A percentile compares a stretch with the other conserved stretches of the same genome.
phyloP scores from a whole-genome alignment of 2,329 filamentous ascomycete genomes.

The Pseudonectria buxi region DNA sequence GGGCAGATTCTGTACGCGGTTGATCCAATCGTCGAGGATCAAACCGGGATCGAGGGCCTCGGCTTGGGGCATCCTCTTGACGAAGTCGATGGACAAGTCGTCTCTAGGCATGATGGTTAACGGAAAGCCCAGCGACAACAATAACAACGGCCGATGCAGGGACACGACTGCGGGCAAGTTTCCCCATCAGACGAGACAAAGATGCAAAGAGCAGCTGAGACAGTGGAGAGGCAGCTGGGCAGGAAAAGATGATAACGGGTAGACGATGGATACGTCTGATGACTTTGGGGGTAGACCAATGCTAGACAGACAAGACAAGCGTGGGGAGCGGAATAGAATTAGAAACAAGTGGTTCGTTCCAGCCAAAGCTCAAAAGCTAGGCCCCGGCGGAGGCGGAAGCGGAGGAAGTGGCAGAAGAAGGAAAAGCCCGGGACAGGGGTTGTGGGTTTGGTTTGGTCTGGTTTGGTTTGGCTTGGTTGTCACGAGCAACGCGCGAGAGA shows the following conservation, averaged over 20 bases:
- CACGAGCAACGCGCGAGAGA: conserved; percentile 25
- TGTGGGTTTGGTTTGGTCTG: not conserved
- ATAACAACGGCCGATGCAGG: conserved; percentile 15
- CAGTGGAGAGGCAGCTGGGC: conserved; percentile 9
- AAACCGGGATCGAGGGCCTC: conserved; percentile 59
- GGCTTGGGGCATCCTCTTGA: conserved; percentile 56
- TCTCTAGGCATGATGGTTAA: conserved; percentile 68
- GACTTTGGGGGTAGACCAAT: conserved; percentile 14
- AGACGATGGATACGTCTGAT: conserved; percentile 7
- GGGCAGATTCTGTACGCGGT: conserved; percentile 68
- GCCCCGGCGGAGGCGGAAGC: too few relatives aligned
- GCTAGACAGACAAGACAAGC: conserved; percentile 10
- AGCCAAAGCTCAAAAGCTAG: too few relatives aligned
- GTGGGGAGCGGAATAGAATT: conserved; percentile 11
- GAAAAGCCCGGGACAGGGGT: too few relatives aligned
- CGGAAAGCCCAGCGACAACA: conserved; percentile 21
- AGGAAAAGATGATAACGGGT: conserved; percentile 5
- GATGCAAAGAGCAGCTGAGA: conserved; percentile 7
- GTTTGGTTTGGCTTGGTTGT: conserved; percentile 19
- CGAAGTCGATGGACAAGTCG: conserved; percentile 65
- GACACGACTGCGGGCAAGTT: conserved; percentile 13
- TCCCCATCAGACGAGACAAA: conserved; percentile 10
- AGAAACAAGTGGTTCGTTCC: conserved; percentile 18
- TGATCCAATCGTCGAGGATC: conserved; percentile 73
- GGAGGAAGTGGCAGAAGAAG: too few relatives aligned